These are phyloP conservation scores for Macrocybe gigantea DNA, from an alignment of 768 basidiomycete genomes.

Conservation along the genomic window DNA sequence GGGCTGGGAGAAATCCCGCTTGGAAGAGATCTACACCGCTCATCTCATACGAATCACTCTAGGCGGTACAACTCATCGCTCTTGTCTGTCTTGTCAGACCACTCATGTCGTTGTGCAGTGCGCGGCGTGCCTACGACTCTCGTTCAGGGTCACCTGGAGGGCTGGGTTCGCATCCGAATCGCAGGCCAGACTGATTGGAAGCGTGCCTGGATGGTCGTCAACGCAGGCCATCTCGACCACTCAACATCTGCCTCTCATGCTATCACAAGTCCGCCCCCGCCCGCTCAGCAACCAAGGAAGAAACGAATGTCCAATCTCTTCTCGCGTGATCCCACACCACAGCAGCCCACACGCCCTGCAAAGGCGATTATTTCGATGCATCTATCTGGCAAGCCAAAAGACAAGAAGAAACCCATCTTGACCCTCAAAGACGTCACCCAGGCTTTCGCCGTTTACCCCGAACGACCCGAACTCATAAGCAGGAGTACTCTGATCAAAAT, in stretches of 20 bases:
- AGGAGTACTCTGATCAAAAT: constrained; percentile 89
- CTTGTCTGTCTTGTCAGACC: constrained; percentile 3
- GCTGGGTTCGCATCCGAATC: constrained; percentile 84
- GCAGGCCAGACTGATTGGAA: constrained; percentile 99
- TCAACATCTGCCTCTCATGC: constrained; percentile 1
- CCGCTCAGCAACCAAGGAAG: constrained; percentile 21
- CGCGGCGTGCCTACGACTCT: constrained; percentile 58
- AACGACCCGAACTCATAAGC: constrained; percentile 87
- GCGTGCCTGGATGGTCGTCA: constrained; percentile 78
- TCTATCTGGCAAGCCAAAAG: constrained; percentile 60
- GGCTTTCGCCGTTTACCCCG: constrained; percentile 93
- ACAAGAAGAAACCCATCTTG: constrained; percentile 66
- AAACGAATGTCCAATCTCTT: constrained; percentile 72
- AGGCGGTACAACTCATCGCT: constrained; percentile 21
- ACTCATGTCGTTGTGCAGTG: constrained; percentile 19
- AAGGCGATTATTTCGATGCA: constrained; percentile 52
- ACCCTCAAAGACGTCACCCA: constrained; percentile 69
- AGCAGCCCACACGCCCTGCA: constrained; percentile 18
- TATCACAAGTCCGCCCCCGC: constrained; percentile 15
- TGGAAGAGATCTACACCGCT: constrained; percentile 97
- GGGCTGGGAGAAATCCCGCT: constrained; percentile 90
- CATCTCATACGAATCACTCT: constrained; percentile 83
- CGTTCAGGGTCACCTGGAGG: constrained; percentile 73
- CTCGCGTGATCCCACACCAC: constrained; percentile 34
- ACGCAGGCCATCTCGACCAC: constrained; percentile 25